Percentiles rank a stretch among this genome's conserved stretches.
Evolutionary conservation across 805 yeast genomes (phyloP).

Genomic region (Candida nemodendra): DNA sequence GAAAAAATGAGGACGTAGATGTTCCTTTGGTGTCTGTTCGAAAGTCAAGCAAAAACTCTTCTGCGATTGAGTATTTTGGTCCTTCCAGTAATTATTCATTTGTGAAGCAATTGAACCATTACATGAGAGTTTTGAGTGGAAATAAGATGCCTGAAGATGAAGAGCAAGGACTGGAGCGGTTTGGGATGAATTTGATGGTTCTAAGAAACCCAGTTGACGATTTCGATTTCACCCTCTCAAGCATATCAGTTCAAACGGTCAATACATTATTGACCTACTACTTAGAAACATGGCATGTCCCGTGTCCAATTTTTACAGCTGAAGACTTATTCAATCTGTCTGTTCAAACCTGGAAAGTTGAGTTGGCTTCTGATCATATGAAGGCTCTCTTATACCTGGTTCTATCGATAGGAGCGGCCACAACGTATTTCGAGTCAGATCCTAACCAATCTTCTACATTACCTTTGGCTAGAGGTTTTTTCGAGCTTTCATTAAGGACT

Average conservation of each 20-base stretch:
- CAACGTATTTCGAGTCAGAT: conserved; percentile 14
- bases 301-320: conserved; percentile 22
- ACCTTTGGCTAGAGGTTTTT: conserved; percentile 23
- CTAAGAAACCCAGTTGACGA: conserved; percentile 12
- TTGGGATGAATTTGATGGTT: conserved; percentile 21
- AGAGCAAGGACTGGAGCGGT: conserved; percentile 20
- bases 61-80: conserved; percentile 24
- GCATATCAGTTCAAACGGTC: conserved; percentile 12
- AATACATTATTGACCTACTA: conserved; percentile 16
- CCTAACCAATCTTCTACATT: conserved; percentile 4
- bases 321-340: conserved; percentile 17
- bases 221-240: conserved; percentile 13
- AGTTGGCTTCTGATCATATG: conserved; percentile 12
- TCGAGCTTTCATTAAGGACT: conserved; percentile 17
- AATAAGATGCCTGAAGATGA: conserved; percentile 8
- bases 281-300: conserved; percentile 25
- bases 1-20: not conserved
- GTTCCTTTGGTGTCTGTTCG: conserved; percentile 8
- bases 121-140: conserved; percentile 9
- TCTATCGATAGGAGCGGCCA: conserved; percentile 22
- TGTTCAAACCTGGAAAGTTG: conserved; percentile 15
- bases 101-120: conserved; percentile 25
- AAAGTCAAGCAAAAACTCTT: conserved; percentile 8
- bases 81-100: conserved; percentile 26
- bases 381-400: conserved; percentile 21